Evolutionary conservation across 148 eudicot genomes (phyloP), one percentile per base, ranked within the genome.

Genomic region (Cornus suecica): DNA sequence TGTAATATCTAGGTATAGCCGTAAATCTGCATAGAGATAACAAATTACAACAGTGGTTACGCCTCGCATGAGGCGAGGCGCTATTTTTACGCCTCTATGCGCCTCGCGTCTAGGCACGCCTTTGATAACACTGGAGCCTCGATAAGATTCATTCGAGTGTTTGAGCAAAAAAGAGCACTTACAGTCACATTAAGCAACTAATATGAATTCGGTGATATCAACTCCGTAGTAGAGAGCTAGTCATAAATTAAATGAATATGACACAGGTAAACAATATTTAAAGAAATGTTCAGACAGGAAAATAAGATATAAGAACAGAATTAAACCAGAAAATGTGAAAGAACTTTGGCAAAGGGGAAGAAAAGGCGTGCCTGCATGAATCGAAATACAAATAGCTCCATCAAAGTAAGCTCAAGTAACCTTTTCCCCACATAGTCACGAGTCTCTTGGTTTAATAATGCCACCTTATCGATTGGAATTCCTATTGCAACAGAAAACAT

Each of bases 371-470:
- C 98, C 98, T 94, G 99, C 99, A 95, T 95, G 86, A 95, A 95
- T 67, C 87, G 90, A 77, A 95, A 92, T 70, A 89, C 86, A 85
- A 95, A 95, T 67, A 95, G 80, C 88, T 95, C 97, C 97, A 68
- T 90, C 83, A 95, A 79, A 79, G 99, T 91, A 66, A 95, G 93
- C 88, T 91, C 90, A 76, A 95, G 79, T 79, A 95, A 84, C 83
- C 87, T 92, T 82, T 81, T 83, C 41, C 97, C 99, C 31, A 92
- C 99, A 79, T 88, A 83, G 78, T 91, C 88, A 73, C 99, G 99
- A 77, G 94, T 92, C 79, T 86, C 90, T 85, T 92, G 97, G 78
- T 83, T 88, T 68, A 95, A 86, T 28, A 68, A 73, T 74, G 92
- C 89, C 77, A 92, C 94, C 87, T 95, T 89, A 86, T 95, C 99